These are phyloP conservation scores for Neonectria hederae DNA, from an alignment of 2,329 filamentous ascomycete genomes.

Conservation along the genomic window DNA sequence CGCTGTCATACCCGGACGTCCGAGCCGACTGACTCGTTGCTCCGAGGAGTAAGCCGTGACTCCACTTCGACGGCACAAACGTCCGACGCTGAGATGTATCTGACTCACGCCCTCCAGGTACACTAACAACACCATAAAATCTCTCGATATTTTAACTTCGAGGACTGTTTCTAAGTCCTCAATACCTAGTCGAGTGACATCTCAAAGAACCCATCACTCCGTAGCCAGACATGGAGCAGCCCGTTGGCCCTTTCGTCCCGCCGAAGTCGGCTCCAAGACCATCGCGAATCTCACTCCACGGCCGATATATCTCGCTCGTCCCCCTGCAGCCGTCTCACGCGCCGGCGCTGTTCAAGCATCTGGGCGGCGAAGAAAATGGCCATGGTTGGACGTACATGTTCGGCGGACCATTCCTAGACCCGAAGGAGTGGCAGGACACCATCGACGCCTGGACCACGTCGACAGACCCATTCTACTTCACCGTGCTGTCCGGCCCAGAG, in stretches of 20 bases:
- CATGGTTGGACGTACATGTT: conserved; percentile 50
- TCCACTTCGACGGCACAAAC: not conserved
- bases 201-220: not conserved
- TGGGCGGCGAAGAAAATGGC: conserved; percentile 45
- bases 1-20: not conserved
- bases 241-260: conserved; percentile 34
- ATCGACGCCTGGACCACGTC: conserved; percentile 39
- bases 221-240: conserved; percentile 15
- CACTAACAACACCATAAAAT: not conserved
- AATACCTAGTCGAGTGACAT: too few species aligned
- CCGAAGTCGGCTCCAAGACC: conserved; percentile 29
- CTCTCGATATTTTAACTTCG: not conserved
- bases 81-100: not conserved
- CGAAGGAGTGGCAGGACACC: conserved; percentile 29
- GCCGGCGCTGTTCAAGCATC: conserved; percentile 43
- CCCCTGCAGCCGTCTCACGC: conserved; percentile 43
- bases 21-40: not conserved
- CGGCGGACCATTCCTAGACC: conserved; percentile 34
- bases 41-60: not conserved
- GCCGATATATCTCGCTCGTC: conserved; percentile 45
- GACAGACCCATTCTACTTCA: conserved; percentile 54
- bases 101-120: not conserved
- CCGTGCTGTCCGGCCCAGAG: conserved; percentile 50
- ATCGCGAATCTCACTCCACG: conserved; percentile 37
- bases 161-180: not conserved